phyloP scores from a whole-genome alignment of 306 rosid genomes.

The Fagus crenata region DNA sequence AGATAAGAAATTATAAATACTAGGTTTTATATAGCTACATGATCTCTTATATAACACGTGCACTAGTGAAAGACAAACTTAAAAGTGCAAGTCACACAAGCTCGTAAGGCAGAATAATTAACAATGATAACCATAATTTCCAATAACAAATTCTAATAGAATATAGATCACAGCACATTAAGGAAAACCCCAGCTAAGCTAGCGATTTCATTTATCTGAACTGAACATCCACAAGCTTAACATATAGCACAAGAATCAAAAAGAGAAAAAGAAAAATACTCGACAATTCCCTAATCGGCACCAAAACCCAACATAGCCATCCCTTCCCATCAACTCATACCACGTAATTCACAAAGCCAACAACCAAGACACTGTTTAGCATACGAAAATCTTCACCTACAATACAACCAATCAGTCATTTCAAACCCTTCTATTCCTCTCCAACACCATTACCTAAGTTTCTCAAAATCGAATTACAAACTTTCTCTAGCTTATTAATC shows the following conservation, averaged over 20 bases:
- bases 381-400: not conserved
- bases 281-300: not conserved
- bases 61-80: not conserved
- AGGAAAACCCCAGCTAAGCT: not conserved
- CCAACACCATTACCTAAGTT: not conserved
- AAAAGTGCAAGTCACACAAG: not conserved
- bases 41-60: not conserved
- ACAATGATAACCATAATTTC: not conserved
- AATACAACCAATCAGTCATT: not conserved
- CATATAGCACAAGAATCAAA: not conserved
- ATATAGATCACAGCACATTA: not conserved
- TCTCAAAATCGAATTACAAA: not conserved
- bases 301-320: not conserved
- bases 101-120: not conserved
- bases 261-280: not conserved
- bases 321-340: not conserved
- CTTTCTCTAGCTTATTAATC: not conserved
- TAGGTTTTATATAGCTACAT: not conserved
- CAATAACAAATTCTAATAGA: not conserved
- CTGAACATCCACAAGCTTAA: not conserved
- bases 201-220: not conserved
- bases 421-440: not conserved
- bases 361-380: no score
- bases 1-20: not conserved
- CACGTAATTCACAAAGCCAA: no score